Evolutionary conservation across 1,284 basidiomycete genomes (phyloP), one percentile per base, ranked within the genome.

Genomic region (Trametes versicolor): DNA sequence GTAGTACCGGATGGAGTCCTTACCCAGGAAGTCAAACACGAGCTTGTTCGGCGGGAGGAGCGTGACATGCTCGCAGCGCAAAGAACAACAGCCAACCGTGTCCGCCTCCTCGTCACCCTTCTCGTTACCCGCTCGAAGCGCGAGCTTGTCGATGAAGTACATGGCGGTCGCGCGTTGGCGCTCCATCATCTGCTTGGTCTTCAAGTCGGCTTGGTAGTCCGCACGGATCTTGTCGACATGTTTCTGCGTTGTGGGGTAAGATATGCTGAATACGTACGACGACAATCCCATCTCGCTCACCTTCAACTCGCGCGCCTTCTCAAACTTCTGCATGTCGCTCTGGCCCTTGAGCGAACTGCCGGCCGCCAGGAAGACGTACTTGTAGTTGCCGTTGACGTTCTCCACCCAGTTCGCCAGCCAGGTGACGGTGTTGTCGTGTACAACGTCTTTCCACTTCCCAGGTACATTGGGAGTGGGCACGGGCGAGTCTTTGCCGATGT

Each of bases 321-420:
- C 96, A 72, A 98, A 99, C 81, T 99, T 99, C 61, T 85, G 82
- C 88, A 96, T 92, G 80, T 99, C 96, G 76, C 94, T 96, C 80
- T 98, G 96, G 43, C 97, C 97, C 80, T 98, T 98, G 76, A 98
- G 86, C 3, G 95, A 96, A 73, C 94, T 96, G 43, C 94, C 95
- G 21, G 97, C 93, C 9, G 96, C 94, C 67, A 98, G 81, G 84
- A 98, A 98, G 58, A 99, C 97, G 75, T 99, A 99, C 80, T 98
- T 98, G 78, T 94, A 90, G 75, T 92, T 93, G 65, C 89, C 87
- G 72, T 97, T 97, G 75, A 97, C 88, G 72, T 97, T 97, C 81
- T 98, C 97, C 62, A 95, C 95, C 97, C 97, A 99, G 64, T 93
- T 96, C 4, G 97, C 97, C 32, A 99, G 85, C 97, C 97, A 99